These are phyloP conservation scores for Babesia microti DNA, from an alignment of 169 alveolate genomes.

Conservation along the genomic window DNA sequence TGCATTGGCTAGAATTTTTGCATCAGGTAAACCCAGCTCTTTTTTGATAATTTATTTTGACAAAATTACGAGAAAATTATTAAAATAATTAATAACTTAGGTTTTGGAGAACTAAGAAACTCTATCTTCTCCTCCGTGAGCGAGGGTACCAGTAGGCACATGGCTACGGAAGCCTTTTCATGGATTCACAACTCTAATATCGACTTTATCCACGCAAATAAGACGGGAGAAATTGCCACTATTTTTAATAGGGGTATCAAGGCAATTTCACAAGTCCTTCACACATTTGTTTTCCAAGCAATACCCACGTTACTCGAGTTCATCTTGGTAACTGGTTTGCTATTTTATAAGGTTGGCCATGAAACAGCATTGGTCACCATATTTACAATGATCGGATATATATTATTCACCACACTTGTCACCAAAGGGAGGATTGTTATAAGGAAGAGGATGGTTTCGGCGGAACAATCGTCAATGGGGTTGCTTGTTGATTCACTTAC, in stretches of 20 bases:
- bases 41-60: no score
- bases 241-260: conserved; percentile 59
- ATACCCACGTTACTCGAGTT: conserved; percentile 69
- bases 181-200: conserved; percentile 55
- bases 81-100: no score
- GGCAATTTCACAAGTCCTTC: conserved; percentile 55
- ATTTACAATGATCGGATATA: conserved; percentile 59
- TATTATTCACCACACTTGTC: conserved; percentile 62
- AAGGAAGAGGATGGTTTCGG: conserved; percentile 61
- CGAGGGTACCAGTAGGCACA: conserved; percentile 49
- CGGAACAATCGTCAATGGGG: conserved; percentile 69
- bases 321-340: conserved; percentile 55
- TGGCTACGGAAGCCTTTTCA: conserved; percentile 55
- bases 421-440: conserved; percentile 63
- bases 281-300: conserved; percentile 59
- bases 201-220: conserved; percentile 52
- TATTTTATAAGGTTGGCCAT: conserved; percentile 69
- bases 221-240: conserved; percentile 59
- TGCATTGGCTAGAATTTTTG: no score
- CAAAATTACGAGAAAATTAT: no score
- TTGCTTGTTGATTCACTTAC: conserved; percentile 64
- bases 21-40: no score
- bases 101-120: conserved; percentile 54
- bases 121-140: conserved; percentile 55
- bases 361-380: conserved; percentile 61